Percentiles rank a stretch among this genome's conserved stretches.
These are phyloP conservation scores for Aspergillus heteromorphus DNA, from an alignment of 495 filamentous ascomycete species.

Conservation along the genomic window DNA sequence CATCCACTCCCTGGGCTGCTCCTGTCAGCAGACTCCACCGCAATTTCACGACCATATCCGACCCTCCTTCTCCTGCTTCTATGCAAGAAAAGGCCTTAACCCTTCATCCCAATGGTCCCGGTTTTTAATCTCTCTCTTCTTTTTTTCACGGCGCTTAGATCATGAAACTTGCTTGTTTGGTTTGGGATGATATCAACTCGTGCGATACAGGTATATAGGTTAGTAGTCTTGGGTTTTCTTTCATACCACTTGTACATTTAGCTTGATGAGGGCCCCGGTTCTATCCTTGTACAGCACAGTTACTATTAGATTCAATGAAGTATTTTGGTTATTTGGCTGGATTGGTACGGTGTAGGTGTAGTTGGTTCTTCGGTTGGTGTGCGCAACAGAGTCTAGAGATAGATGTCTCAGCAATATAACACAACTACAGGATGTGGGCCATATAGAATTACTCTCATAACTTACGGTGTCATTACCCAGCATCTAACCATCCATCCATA, in stretches of 20 bases:
- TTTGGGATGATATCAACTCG: slow-evolving; percentile 10
- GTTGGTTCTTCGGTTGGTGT: no score
- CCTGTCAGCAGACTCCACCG: neutral
- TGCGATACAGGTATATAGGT: slow-evolving; percentile 8
- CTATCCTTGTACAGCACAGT: neutral
- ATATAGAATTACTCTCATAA: no score
- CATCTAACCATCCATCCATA: neutral
- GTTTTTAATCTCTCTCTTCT: slow-evolving; percentile 11
- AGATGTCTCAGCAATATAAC: no score
- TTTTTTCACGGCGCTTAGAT: slow-evolving; percentile 17
- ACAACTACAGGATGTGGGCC: no score
- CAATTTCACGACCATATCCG: no score
- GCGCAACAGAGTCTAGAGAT: no score
- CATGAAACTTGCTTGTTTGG: slow-evolving; percentile 12
- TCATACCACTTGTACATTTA: slow-evolving; percentile 8
- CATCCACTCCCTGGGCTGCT: neutral
- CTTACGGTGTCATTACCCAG: no score
- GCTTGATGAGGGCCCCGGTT: neutral
- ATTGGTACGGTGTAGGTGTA: no score
- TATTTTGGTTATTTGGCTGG: neutral
- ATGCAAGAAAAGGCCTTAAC: neutral
- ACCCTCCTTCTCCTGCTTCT: no score
- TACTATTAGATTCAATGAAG: neutral
- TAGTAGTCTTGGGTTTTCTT: neutral
- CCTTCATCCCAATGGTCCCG: neutral